These are phyloP conservation scores for Pseudogymnoascus sp. DNA, from an alignment of 2,329 filamentous ascomycete species.

Conservation along the genomic window DNA sequence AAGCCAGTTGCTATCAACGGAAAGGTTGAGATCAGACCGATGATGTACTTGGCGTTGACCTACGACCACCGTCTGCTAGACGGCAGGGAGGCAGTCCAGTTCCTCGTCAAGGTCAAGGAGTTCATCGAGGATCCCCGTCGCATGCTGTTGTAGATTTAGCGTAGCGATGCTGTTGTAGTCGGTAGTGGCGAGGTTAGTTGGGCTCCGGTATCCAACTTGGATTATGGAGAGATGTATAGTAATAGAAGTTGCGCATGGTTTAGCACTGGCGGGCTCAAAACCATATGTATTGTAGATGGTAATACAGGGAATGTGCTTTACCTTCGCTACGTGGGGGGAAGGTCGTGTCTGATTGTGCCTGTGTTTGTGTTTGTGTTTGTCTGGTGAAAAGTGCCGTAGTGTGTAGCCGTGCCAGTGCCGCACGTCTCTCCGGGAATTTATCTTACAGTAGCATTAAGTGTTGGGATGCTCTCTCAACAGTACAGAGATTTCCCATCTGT, in stretches of 20 bases:
- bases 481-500: neutral
- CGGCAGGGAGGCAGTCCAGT: constrained; percentile 90
- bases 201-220: neutral
- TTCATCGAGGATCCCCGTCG: constrained; percentile 91
- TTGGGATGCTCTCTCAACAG: neutral
- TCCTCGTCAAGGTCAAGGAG: constrained; percentile 95
- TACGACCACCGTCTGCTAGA: constrained; percentile 96
- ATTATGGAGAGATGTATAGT: neutral
- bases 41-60: constrained; percentile 98
- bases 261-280: neutral
- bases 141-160: constrained; percentile 60
- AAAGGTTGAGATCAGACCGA: constrained; percentile 92
- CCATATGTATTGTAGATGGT: constrained; percentile 3
- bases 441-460: neutral
- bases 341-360: neutral
- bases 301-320: constrained; percentile 1
- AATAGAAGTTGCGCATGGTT: constrained; percentile 1
- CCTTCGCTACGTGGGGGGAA: neutral
- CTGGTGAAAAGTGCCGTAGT: neutral
- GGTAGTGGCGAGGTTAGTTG: neutral
- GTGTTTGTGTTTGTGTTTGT: neutral
- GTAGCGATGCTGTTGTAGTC: constrained; percentile 8
- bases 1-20: constrained; percentile 83
- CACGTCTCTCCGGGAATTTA: neutral
- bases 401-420: neutral